Conservation (phyloP, 371 early-diverging fungal genomes). For the Mucor plumbeus region DNA sequence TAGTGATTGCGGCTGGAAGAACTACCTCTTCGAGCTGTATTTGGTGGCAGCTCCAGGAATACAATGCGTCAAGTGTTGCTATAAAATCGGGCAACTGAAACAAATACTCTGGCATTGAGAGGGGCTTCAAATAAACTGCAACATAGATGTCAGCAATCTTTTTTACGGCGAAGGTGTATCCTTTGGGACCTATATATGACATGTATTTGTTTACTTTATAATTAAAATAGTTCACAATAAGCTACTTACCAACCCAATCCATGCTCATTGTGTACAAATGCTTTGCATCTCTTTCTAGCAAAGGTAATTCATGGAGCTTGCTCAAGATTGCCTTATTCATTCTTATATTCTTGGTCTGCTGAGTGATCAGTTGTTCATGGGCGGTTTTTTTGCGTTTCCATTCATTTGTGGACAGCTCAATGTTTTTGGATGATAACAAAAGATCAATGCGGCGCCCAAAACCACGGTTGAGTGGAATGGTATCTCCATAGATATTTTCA, state of each 20-base stretch:
- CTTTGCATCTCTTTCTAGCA: neutral
- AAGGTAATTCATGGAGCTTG: constrained; percentile 20
- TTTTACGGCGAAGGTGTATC: constrained; percentile 22
- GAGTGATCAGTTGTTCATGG: constrained; percentile 17
- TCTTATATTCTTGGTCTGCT: constrained; percentile 28
- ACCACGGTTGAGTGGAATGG: constrained; percentile 22
- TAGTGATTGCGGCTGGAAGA: neutral
- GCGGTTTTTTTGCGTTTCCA: constrained; percentile 24
- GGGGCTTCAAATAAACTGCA: neutral
- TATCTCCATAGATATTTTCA: constrained; percentile 18
- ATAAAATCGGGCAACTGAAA: neutral
- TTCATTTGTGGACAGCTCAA: constrained; percentile 27
- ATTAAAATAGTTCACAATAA: neutral
- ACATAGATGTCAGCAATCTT: constrained; percentile 9
- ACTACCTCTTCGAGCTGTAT: neutral
- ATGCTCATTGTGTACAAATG: constrained; percentile 1
- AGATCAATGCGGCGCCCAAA: constrained; percentile 27
- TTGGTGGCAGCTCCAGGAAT: constrained; percentile 9
- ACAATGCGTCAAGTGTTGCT: constrained; percentile 1
- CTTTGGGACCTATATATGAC: constrained; percentile 9
- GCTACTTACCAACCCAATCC: constrained; percentile 15
- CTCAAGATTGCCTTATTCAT: constrained; percentile 29
- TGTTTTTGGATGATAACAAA: constrained; percentile 18
- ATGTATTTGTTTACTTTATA: neutral
- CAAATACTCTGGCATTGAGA: neutral